Percentiles rank a stretch among this genome's conserved stretches.
These are phyloP conservation scores for Solanum chacoense DNA, from an alignment of 305 asterid species.

Conservation along the genomic window DNA sequence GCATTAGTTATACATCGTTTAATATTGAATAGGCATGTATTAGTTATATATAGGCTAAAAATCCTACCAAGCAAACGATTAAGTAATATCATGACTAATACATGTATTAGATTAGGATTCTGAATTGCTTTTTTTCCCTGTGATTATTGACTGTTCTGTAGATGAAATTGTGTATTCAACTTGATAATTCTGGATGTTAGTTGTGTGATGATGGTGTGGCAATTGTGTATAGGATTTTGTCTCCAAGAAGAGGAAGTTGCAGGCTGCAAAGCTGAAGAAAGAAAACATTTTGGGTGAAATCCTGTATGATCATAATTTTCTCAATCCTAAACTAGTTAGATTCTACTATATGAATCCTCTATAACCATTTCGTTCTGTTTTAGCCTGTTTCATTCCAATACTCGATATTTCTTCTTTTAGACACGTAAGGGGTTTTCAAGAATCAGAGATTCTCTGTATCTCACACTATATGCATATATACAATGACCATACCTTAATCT, in stretches of 20 bases:
- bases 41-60: background rate
- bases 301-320: conserved; percentile 16
- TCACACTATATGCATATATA: background rate
- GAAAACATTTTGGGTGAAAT: conserved; percentile 29
- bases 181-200: background rate
- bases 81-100: background rate
- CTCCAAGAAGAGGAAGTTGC: conserved; percentile 46
- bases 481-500: background rate
- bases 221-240: conserved; percentile 29
- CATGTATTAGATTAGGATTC: background rate
- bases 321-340: background rate
- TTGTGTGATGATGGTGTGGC: background rate
- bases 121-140: background rate
- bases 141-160: background rate
- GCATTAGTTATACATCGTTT: background rate
- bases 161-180: background rate
- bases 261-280: conserved; percentile 32
- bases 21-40: background rate
- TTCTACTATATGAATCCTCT: background rate
- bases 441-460: background rate
- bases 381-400: background rate
- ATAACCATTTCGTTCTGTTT: background rate
- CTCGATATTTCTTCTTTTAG: background rate
- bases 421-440: background rate
- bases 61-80: background rate